Base-by-base conservation (phyloP, 441 rosid genomes). In the Rhodomyrtus psidioides region DNA sequence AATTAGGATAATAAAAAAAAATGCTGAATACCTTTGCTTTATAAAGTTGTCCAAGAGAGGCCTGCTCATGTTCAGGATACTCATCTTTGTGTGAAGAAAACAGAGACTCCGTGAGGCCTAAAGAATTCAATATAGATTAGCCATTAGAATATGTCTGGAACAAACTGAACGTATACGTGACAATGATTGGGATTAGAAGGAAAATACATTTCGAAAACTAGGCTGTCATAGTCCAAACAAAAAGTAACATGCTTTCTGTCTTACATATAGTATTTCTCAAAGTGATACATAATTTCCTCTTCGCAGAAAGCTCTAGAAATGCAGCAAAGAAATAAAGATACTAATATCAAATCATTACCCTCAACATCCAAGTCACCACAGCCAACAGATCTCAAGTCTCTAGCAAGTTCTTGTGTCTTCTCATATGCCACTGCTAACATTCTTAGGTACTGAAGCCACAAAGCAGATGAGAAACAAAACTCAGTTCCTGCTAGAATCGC, bases 351-450 rank as follows among this genome's bases (percentile, higher is more conserved):
- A 87, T 85, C 83, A 84, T 90, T 92, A 96, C 99, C 98, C 91
- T 96, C 98, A 91, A 98, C 93, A 92, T 96, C 98, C 92, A 96
- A 94, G 91, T 96, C 99, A 90, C 99, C 98, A 26, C 99, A 98
- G 88, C 99, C 99, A 87, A 96, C 98, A 65, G 96, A 92, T 88
- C 92, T 95, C 86, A 98, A 95, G 88, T 96, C 98, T 91, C 96
- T 95, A 83, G 99, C 96, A 92, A 98, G 98, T 90, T 96, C 99
- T 86, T 94, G 96, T 9, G 99, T 96, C 93, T 96, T 98, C 95
- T 96, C 99, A 88, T 98, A 96, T 75, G 98, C 95, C 88, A 96
- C 98, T n/a, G 98, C 98, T 82, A 97, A 93, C 97, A 97, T 94
- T 93, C 99, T 95, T 86, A 97, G 96, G 92, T 97, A 95, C 99